Base-by-base conservation (phyloP, 2,329 filamentous ascomycete genomes). In the Thelonectria olida region DNA sequence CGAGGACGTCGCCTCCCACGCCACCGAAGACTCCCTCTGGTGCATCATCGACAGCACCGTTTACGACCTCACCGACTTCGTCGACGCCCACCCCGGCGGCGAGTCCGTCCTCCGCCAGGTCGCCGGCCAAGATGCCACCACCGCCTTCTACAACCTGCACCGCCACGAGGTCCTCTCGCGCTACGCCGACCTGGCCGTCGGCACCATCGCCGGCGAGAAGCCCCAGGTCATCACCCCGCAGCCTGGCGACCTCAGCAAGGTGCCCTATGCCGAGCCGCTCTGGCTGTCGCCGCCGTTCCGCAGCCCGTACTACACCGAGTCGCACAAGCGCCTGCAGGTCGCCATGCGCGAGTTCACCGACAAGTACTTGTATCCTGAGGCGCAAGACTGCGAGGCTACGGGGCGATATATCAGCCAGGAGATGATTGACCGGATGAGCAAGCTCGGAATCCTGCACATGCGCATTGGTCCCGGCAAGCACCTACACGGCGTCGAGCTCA, bases 141-240 rank as follows among this genome's bases (percentile, higher is more conserved):
- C 85, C 34, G 90, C 90, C 58, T 97, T 96, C 79, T 97, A 96
- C 86, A 96, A 96, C 81, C 88, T 97, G 54, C 93, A 97, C 80
- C 85, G 93, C 23, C 92, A 97, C 69, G 93, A 97, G 78, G 92
- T 96, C n/a, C 85, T 97, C 10, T 81, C 88, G 62, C 93, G 93
- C 76, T 96, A 96, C 82, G 80, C 84, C 47, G 83, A 86, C 70
- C 85, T 97, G 17, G 90, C 87, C 77, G 85, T 97, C 69, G 93
- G 93, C 72, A 91, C 87, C 13, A 76, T 97, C 73, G 81, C 88
- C 67, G 90, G 88, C 77, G 92, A 97, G 81, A 89, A 84, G 72
- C 85, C 92, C 19, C 87, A 93, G 73, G 87, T 96, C 68, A 84
- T 93, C 64, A 87, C 88, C 19, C 88, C 86, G 2, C 78, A 88